A percentile compares a stretch with the other conserved stretches of the same genome.
Conservation (phyloP, 176 grass and related monocot genomes). For the Luzula sylvatica region DNA sequence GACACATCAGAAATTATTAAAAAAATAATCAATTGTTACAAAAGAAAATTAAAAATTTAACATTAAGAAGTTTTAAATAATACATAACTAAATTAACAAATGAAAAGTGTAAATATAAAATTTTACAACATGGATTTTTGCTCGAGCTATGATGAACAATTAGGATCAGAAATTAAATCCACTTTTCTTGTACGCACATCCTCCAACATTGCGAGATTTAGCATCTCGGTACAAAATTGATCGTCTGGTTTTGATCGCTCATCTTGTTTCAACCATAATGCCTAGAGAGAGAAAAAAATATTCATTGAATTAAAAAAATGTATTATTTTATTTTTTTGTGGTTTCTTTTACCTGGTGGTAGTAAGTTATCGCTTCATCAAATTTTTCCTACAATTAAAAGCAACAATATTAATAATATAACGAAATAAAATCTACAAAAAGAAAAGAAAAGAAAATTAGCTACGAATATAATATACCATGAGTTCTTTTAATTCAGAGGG, state of each 20-base stretch:
- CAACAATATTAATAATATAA: background rate
- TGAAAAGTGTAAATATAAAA: too few species aligned
- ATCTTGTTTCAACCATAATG: constrained; percentile 86
- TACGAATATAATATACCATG: constrained; percentile 50
- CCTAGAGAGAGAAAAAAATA: constrained; percentile 29
- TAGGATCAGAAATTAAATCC: too few species aligned
- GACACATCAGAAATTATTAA: too few species aligned
- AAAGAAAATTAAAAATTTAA: too few species aligned
- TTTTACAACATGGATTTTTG: too few species aligned
- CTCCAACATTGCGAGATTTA: constrained; percentile 48
- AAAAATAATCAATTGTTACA: too few species aligned
- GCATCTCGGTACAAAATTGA: constrained; percentile 90
- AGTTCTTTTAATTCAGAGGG: too few species aligned
- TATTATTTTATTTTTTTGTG: background rate
- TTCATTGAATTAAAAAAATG: constrained; percentile 9
- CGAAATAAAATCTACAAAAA: background rate
- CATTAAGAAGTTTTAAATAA: too few species aligned
- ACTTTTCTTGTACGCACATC: constrained; percentile 2
- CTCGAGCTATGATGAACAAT: too few species aligned
- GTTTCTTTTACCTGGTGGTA: constrained; percentile 76
- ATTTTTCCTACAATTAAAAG: constrained; percentile 60
- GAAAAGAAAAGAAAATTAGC: background rate
- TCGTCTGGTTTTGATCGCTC: constrained; percentile 59
- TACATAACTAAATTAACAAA: too few species aligned
- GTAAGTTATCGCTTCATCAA: constrained; percentile 70